These are phyloP conservation scores for Sesbania bispinosa DNA, from an alignment of 306 rosid genomes.

Conservation along the genomic window DNA sequence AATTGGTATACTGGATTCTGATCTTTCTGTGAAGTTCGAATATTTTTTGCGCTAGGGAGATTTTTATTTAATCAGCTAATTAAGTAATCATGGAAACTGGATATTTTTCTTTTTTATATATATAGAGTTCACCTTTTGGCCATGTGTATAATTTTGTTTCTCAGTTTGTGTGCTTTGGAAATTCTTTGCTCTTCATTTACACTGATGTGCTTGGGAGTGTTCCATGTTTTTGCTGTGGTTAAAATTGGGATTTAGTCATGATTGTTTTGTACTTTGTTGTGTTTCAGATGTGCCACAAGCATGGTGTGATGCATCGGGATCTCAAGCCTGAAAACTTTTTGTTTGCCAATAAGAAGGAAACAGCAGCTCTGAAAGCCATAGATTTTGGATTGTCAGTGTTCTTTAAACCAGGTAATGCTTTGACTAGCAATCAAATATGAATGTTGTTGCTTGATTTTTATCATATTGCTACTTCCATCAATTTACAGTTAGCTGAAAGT, in stretches of 20 bases:
- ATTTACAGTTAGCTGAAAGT: slow-evolving; percentile 17
- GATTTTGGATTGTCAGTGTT: slow-evolving; percentile 94
- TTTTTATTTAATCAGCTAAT: background rate
- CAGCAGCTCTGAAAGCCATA: slow-evolving; percentile 76
- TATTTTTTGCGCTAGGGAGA: background rate
- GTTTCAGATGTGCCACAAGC: slow-evolving; percentile 84
- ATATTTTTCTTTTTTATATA: background rate
- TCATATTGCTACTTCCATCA: slow-evolving; percentile 5
- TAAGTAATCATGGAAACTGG: background rate
- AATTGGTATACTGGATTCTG: background rate
- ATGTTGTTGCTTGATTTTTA: background rate
- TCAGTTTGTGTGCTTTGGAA: background rate
- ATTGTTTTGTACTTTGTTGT: background rate
- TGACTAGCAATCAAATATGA: background rate
- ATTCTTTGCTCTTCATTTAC: background rate
- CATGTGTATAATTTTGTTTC: no score
- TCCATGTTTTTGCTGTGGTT: background rate
- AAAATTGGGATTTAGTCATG: background rate
- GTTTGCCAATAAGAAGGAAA: slow-evolving; percentile 88
- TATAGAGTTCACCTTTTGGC: no score
- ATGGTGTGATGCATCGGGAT: slow-evolving; percentile 96
- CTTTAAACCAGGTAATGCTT: slow-evolving; percentile 77
- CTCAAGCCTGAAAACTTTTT: slow-evolving; percentile 96
- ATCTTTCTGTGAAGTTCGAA: background rate
- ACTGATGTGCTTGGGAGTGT: background rate